Conservation (phyloP, 106 monocot genomes). For the Alisma plantagoaquatica region DNA sequence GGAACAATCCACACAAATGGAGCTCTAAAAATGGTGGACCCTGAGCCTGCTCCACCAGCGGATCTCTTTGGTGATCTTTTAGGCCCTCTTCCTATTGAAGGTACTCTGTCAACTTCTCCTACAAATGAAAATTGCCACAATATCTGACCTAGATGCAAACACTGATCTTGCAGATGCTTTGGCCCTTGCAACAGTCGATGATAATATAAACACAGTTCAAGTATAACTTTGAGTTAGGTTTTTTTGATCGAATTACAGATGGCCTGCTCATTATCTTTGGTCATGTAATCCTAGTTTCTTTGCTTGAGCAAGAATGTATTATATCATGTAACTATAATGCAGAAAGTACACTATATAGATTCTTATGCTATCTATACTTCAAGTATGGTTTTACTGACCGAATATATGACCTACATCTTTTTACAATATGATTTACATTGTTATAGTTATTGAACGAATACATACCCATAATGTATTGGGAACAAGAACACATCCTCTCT, state of each 20-base stretch:
- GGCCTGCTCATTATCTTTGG: background rate
- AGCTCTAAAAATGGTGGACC: slow-evolving; percentile 29
- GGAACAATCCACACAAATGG: slow-evolving; percentile 47
- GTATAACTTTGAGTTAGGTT: no score
- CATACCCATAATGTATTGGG: slow-evolving; percentile 81
- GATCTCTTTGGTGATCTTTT: slow-evolving; percentile 92
- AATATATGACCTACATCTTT: no score
- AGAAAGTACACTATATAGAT: no score
- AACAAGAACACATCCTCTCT: slow-evolving; percentile 94
- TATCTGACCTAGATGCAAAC: slow-evolving; percentile 26
- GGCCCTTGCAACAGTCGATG: slow-evolving; percentile 61
- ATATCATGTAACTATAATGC: no score
- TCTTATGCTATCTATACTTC: no score
- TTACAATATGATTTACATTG: no score
- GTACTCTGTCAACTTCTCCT: slow-evolving; percentile 35
- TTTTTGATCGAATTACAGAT: no score
- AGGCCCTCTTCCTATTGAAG: slow-evolving; percentile 85
- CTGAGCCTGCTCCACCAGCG: slow-evolving; percentile 35
- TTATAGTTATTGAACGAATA: slow-evolving; percentile 69
- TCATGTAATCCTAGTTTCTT: no score
- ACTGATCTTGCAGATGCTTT: slow-evolving; percentile 39
- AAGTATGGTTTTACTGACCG: no score
- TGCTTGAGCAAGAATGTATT: no score
- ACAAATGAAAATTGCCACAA: slow-evolving; percentile 25
- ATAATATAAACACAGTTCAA: slow-evolving; percentile 72